Evolutionary conservation across 352 stramenopile species (phyloP).

Genomic region (Globisporangium yorkense): DNA sequence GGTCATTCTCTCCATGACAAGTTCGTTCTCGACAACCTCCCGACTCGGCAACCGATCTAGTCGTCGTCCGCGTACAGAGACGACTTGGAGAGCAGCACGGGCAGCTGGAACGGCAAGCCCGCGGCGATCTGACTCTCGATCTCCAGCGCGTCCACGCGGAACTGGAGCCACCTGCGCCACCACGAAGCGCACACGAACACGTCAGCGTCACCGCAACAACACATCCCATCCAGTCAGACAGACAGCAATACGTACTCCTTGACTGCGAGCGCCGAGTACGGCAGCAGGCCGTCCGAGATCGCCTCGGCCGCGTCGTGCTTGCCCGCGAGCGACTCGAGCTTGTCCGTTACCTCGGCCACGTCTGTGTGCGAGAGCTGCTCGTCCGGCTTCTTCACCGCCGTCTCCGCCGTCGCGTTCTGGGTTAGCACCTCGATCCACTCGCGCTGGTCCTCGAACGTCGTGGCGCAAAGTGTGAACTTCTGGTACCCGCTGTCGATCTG

Average conservation of each 20-base stretch:
- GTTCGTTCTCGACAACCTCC: too few species aligned
- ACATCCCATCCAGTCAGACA: background rate
- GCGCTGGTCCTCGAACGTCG: slow-evolving; percentile 83
- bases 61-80: slow-evolving; percentile 84
- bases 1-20: too few species aligned
- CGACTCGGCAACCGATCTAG: slow-evolving; percentile 19
- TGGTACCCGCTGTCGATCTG: slow-evolving; percentile 77
- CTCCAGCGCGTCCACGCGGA: slow-evolving; percentile 81
- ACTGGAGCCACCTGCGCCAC: slow-evolving; percentile 66
- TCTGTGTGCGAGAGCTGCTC: slow-evolving; percentile 70
- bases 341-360: slow-evolving; percentile 62
- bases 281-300: slow-evolving; percentile 58
- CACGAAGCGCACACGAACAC: slow-evolving; percentile 3
- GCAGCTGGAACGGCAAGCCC: slow-evolving; percentile 75
- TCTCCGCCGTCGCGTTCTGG: slow-evolving; percentile 81
- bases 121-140: slow-evolving; percentile 80
- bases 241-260: slow-evolving; percentile 70
- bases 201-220: slow-evolving; percentile 11
- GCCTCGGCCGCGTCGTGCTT: slow-evolving; percentile 66
- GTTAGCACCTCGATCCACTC: slow-evolving; percentile 87
- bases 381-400: slow-evolving; percentile 67
- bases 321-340: slow-evolving; percentile 76
- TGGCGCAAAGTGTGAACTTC: slow-evolving; percentile 78
- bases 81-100: slow-evolving; percentile 82
- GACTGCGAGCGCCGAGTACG: slow-evolving; percentile 76